Conservation (phyloP, 345 rosid genomes). For the Citrus reticulata region DNA sequence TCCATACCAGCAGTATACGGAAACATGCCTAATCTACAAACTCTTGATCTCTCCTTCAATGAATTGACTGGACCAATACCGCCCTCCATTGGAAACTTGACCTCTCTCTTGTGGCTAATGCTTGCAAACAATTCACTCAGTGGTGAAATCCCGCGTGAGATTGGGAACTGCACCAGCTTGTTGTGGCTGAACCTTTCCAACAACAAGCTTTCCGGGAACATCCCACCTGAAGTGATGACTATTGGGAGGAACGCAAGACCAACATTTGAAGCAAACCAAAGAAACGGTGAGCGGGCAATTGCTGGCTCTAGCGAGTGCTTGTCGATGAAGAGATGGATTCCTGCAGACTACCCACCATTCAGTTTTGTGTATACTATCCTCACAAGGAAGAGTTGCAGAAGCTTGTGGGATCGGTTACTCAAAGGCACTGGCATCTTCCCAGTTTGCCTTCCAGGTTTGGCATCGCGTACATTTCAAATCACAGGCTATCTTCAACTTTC, state of each 20-base stretch:
- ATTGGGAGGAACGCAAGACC: slow-evolving; percentile 55
- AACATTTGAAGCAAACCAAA: slow-evolving; percentile 53
- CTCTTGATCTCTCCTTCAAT: slow-evolving; percentile 87
- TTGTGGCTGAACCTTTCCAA: slow-evolving; percentile 87
- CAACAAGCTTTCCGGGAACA: slow-evolving; percentile 59
- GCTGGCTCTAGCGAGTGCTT: slow-evolving; percentile 79
- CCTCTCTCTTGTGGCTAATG: slow-evolving; percentile 83
- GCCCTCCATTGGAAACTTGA: slow-evolving; percentile 58
- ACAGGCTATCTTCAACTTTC: slow-evolving; percentile 82
- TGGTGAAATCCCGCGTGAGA: slow-evolving; percentile 62
- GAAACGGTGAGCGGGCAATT: slow-evolving; percentile 18
- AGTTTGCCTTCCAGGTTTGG: slow-evolving; percentile 43
- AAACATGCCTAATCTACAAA: slow-evolving; percentile 50
- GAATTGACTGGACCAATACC: slow-evolving; percentile 65
- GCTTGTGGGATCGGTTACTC: slow-evolving; percentile 70
- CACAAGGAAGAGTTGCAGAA: slow-evolving; percentile 65
- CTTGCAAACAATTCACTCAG: slow-evolving; percentile 73
- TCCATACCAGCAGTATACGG: slow-evolving; percentile 73
- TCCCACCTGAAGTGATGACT: slow-evolving; percentile 55
- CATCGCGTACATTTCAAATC: slow-evolving; percentile 30
- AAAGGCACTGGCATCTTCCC: slow-evolving; percentile 70
- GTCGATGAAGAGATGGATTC: slow-evolving; percentile 89
- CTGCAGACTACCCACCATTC: slow-evolving; percentile 90
- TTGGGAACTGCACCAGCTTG: slow-evolving; percentile 79
- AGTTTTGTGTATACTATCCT: slow-evolving; percentile 64